These are phyloP conservation scores for Pistacia integerrima DNA, from an alignment of 345 rosid species.

Conservation along the genomic window DNA sequence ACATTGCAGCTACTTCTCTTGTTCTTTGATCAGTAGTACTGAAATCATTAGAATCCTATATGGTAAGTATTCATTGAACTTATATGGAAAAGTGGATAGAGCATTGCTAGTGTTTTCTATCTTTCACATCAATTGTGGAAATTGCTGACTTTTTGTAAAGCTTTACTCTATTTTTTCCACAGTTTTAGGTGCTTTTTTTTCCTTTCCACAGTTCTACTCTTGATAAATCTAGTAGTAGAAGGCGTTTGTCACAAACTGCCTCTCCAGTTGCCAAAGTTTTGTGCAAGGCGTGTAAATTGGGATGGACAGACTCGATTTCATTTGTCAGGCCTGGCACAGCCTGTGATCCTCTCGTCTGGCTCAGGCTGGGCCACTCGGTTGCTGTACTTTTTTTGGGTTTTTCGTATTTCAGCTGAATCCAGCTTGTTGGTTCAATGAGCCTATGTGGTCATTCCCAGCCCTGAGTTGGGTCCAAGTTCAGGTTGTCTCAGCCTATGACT, in stretches of 20 bases:
- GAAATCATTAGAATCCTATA: background rate
- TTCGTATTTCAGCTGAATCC: too few relatives aligned
- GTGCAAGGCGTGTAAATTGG: background rate
- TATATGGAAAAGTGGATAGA: background rate
- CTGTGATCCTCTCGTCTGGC: too few relatives aligned
- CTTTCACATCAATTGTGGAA: background rate
- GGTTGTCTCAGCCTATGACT: too few relatives aligned
- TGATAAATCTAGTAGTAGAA: background rate
- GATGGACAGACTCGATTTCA: background rate
- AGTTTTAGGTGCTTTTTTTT: background rate
- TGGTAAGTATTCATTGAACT: background rate
- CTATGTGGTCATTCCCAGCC: too few relatives aligned
- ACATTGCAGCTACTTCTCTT: background rate
- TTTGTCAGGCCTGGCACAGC: background rate
- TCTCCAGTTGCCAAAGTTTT: background rate
- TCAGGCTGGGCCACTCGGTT: too few relatives aligned
- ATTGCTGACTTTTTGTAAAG: background rate
- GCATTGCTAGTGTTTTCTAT: background rate
- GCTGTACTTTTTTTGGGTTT: too few relatives aligned
- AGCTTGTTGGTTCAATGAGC: too few relatives aligned
- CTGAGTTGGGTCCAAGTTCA: too few relatives aligned
- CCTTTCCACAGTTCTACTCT: background rate
- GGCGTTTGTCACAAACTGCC: background rate
- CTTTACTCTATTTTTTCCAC: background rate
- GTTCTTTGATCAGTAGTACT: background rate